Evolutionary conservation across 2,329 filamentous ascomycete genomes (phyloP).

Genomic region (Rhinocladiella mackenziei): DNA sequence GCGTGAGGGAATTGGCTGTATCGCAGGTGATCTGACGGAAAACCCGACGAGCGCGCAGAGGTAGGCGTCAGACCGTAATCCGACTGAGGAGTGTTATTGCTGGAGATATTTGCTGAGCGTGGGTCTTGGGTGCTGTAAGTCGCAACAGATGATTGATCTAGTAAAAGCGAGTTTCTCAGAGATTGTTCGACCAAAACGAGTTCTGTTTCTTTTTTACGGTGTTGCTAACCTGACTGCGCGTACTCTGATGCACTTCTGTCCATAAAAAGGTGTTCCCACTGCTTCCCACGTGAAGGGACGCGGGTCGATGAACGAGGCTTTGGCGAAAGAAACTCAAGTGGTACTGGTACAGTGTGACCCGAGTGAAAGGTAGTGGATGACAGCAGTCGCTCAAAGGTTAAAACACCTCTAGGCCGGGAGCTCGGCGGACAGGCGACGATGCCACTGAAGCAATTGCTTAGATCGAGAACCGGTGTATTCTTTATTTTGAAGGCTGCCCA

Average conservation of each 20-base stretch:
- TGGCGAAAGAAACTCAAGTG: constrained; percentile 10
- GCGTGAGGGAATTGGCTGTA: constrained; percentile 67
- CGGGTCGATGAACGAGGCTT: constrained; percentile 9
- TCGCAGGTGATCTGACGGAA: constrained; percentile 76
- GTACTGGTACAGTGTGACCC: constrained; percentile 19
- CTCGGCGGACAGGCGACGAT: constrained; percentile 26
- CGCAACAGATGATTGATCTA: constrained; percentile 92
- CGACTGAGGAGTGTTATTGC: constrained; percentile 78
- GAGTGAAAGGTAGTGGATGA: constrained; percentile 24
- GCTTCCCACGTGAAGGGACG: constrained; percentile 14
- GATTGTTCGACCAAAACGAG: constrained; percentile 39
- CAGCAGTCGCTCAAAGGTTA: constrained; percentile 23
- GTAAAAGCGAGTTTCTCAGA: constrained; percentile 33
- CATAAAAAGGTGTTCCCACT: constrained; percentile 38
- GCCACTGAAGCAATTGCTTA: constrained; percentile 29
- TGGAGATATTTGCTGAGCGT: constrained; percentile 66
- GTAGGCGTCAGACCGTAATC: constrained; percentile 79
- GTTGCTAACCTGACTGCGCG: constrained; percentile 81
- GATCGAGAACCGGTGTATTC: constrained; percentile 27
- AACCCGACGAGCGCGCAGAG: constrained; percentile 74
- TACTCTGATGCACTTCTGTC: constrained; percentile 67
- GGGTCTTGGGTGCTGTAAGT: constrained; percentile 82
- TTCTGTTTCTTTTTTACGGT: constrained; percentile 60
- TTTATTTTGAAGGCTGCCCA: constrained; percentile 27
- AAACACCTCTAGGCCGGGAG: constrained; percentile 22